These are phyloP conservation scores for Cercospora brassicicola DNA, from an alignment of 2,329 filamentous ascomycete species.

Conservation along the genomic window DNA sequence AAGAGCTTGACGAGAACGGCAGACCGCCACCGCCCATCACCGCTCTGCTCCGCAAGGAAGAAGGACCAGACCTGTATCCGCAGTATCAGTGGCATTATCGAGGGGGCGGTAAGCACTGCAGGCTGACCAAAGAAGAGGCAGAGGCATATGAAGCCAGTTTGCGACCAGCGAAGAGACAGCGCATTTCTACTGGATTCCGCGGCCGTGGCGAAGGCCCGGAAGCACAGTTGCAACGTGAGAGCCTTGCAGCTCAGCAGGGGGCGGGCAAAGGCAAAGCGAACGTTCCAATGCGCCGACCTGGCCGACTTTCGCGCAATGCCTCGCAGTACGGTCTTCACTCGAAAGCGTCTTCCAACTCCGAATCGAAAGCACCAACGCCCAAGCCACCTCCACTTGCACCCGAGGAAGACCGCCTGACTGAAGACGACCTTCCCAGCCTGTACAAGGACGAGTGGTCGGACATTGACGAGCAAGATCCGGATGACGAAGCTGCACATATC, in stretches of 20 bases:
- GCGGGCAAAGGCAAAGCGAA: slow-evolving; percentile 11
- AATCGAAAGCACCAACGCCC: slow-evolving; percentile 36
- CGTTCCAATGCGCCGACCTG: slow-evolving; percentile 9
- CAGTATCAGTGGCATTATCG: slow-evolving; percentile 36
- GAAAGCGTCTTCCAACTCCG: slow-evolving; percentile 21
- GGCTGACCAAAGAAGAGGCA: slow-evolving; percentile 32
- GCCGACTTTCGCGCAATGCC: slow-evolving; percentile 16
- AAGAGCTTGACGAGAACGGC: slow-evolving; percentile 23
- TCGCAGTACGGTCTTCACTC: slow-evolving; percentile 11
- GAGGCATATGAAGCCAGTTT: slow-evolving; percentile 12
- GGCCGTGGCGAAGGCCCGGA: slow-evolving; percentile 24
- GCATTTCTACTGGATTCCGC: slow-evolving; percentile 9
- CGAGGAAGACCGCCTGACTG: slow-evolving; percentile 37
- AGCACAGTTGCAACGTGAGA: slow-evolving; percentile 30
- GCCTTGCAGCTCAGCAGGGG: slow-evolving; percentile 19
- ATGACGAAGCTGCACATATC: slow-evolving; percentile 44
- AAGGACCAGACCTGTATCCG: slow-evolving; percentile 38
- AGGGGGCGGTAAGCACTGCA: slow-evolving; percentile 38
- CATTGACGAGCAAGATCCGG: slow-evolving; percentile 28
- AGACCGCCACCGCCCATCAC: slow-evolving; percentile 25
- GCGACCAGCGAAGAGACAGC: slow-evolving; percentile 17
- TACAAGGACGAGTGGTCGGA: slow-evolving; percentile 30
- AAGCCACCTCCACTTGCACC: slow-evolving; percentile 34
- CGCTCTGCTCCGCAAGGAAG: slow-evolving; percentile 33
- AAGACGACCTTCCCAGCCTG: slow-evolving; percentile 34